Evolutionary conservation across 1,284 basidiomycete species (phyloP).

Genomic region (Sanghuangporus baumii): DNA sequence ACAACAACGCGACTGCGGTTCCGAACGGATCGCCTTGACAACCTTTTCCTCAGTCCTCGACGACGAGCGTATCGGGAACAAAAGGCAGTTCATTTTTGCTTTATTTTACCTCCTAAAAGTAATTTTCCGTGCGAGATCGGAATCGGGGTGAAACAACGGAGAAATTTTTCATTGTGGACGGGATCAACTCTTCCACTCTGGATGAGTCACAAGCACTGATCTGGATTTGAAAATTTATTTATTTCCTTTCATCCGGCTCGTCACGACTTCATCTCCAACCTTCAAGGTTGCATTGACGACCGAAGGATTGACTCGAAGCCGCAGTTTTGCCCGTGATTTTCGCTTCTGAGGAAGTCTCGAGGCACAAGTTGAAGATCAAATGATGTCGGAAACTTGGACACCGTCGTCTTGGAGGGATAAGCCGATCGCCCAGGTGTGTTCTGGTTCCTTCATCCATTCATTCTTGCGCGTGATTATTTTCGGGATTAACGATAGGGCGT

Average conservation of each 20-base stretch:
- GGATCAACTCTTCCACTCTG: too few species aligned
- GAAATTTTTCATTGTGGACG: too few species aligned
- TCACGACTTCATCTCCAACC: neutral
- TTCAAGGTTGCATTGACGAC: too few species aligned
- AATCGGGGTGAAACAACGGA: neutral
- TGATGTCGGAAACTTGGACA: conserved; percentile 31
- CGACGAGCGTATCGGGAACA: too few species aligned
- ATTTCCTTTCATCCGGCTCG: neutral
- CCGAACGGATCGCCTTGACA: too few species aligned
- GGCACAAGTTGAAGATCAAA: neutral
- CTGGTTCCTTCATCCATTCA: conserved; percentile 1
- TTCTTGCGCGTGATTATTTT: neutral
- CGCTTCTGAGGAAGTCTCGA: neutral
- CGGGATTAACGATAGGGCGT: conserved; percentile 25
- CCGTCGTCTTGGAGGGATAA: conserved; percentile 50
- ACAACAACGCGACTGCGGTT: too few species aligned
- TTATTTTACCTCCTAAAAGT: too few species aligned
- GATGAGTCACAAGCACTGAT: too few species aligned
- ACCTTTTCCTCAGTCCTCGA: too few species aligned
- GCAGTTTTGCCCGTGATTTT: neutral
- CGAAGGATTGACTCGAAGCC: neutral
- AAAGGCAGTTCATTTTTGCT: too few species aligned
- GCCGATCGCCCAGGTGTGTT: conserved; percentile 41
- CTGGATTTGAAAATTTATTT: too few species aligned
- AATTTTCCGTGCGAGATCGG: too few species aligned